Evolutionary conservation across 768 basidiomycete genomes (phyloP), one percentile per base, ranked within the genome.

Genomic region (Kwoniella dejecticola): DNA sequence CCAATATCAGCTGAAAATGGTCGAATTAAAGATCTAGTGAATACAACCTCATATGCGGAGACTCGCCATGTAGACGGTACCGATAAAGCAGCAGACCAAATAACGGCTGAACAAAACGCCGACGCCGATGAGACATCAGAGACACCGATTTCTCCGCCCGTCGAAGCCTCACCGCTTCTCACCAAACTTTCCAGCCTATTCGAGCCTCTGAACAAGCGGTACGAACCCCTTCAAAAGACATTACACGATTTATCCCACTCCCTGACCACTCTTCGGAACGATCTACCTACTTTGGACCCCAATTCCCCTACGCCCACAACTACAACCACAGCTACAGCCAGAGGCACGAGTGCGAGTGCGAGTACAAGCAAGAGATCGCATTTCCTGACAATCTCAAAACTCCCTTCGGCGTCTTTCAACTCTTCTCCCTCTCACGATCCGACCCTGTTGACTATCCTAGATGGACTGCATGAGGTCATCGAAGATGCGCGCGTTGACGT

Each of bases 401-500:
- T 42, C 31, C 52, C 66, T 19, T 48, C 66, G 15, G 45, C 60
- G 19, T 11, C 23, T 24, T 21, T 19, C 2, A 29, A 27, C 29
- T 11, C 19, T 12, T 15, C 48, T n/a, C 46, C 63, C 1, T 38
- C 64, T 27, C 30, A 53, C 31, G 70, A 72, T 44, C 69, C 74
- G 0, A 54, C 60, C 17, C 54, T 79, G 13, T 33, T 59, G 7
- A 60, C 54, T 6, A 46, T 79, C 17, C 63, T 79, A 2, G 77
- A 79, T 29, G 71, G 59, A 2, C 60, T 79, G 8, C 70, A 77
- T 62, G 77, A 79, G 49, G 76, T 77, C 0, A 68, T 79, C 8
- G 77, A 79, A 62, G 77, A 79, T 54, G 77, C 76, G n/a, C 60
- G 76, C 15, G 77, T 79, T 2, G 76, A 77, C 57, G 68, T 79